These are phyloP conservation scores for Thielaviopsis punctulata DNA, from an alignment of 2,329 filamentous ascomycete genomes.

Conservation along the genomic window DNA sequence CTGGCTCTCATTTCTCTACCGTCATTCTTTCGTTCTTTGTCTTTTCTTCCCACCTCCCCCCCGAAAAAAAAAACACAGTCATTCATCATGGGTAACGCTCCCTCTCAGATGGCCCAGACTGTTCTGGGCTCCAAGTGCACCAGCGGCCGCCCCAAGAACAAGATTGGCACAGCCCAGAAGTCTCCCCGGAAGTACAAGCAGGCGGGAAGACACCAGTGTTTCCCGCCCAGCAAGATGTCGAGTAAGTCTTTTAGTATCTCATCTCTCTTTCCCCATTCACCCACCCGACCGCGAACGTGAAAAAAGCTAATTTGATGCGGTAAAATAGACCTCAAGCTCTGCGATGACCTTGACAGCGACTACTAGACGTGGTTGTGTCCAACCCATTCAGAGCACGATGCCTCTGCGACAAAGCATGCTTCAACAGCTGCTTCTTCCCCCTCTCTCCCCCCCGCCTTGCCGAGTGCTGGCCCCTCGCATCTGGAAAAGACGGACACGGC, in stretches of 20 bases:
- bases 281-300: too few relatives aligned
- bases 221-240: background rate
- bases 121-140: background rate
- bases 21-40: too few relatives aligned
- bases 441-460: too few relatives aligned
- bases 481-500: too few relatives aligned
- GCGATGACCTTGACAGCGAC: background rate
- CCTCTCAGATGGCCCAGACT: background rate
- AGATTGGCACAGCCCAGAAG: background rate
- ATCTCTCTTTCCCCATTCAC: too few relatives aligned
- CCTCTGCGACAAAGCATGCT: background rate
- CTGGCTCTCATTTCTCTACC: too few relatives aligned
- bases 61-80: background rate
- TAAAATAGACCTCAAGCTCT: background rate
- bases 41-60: too few relatives aligned
- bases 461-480: too few relatives aligned
- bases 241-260: too few relatives aligned
- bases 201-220: background rate
- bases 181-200: background rate
- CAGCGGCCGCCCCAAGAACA: background rate
- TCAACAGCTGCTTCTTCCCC: background rate
- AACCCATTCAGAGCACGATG: background rate
- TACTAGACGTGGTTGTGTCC: background rate
- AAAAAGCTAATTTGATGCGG: background rate
- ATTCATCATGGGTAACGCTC: background rate